Percentiles rank a stretch among this genome's conserved stretches.
phyloP scores from a whole-genome alignment of 108 stramenopile species.

The Aureococcus anophagefferens region DNA sequence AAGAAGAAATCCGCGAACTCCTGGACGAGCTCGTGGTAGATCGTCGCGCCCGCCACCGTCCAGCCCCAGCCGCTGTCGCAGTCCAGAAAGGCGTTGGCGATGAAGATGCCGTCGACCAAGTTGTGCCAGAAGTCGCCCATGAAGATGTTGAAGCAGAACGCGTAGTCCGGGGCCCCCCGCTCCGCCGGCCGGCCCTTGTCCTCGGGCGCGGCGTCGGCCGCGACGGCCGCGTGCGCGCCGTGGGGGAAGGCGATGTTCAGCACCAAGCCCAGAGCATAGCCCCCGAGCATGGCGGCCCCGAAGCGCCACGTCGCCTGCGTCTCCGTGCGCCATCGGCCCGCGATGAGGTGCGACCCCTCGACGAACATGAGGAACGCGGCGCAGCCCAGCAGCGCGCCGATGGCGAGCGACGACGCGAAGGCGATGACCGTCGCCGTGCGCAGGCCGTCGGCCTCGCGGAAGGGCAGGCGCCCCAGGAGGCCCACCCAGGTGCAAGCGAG shows the following conservation, averaged over 20 bases:
- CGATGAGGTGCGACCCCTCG: slow-evolving; percentile 39
- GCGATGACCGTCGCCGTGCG: not conserved
- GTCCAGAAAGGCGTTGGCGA: slow-evolving; percentile 56
- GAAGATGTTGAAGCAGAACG: slow-evolving; percentile 38
- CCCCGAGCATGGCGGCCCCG: slow-evolving; percentile 52
- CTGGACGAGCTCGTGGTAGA: slow-evolving; percentile 68
- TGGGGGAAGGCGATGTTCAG: slow-evolving; percentile 40
- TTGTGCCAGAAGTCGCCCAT: slow-evolving; percentile 63
- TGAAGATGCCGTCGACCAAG: slow-evolving; percentile 70
- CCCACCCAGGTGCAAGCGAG: not conserved
- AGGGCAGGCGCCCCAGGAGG: not conserved
- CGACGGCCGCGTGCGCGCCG: not conserved
- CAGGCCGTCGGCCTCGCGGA: slow-evolving; percentile 18
- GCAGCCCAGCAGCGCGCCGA: slow-evolving; percentile 30
- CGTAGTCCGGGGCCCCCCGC: slow-evolving; percentile 10
- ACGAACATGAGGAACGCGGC: slow-evolving; percentile 55
- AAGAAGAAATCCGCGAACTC: slow-evolving; percentile 68
- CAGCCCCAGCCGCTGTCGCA: slow-evolving; percentile 22
- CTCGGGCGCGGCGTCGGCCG: slow-evolving; percentile 2
- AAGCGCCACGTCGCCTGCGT: slow-evolving; percentile 43
- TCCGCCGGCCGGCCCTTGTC: not conserved
- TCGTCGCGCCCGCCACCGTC: slow-evolving; percentile 38
- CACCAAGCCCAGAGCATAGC: slow-evolving; percentile 54
- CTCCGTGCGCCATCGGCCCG: slow-evolving; percentile 1
- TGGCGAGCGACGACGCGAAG: slow-evolving; percentile 49